Evolutionary conservation across 805 yeast genomes (phyloP).

Genomic region (Metschnikowia gruessii): DNA sequence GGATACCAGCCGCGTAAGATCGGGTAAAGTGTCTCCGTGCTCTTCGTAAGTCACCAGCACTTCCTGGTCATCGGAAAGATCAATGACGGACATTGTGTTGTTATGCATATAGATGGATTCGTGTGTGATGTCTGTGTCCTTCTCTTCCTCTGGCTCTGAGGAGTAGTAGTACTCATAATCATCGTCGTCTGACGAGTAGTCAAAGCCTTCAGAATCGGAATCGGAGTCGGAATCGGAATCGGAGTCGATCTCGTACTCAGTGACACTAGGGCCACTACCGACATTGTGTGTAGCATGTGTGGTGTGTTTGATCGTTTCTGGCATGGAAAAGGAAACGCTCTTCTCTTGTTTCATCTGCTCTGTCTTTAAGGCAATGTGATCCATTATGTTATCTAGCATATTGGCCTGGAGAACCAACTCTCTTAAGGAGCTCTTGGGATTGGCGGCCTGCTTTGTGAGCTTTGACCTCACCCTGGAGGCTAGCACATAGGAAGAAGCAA

Average conservation of each 20-base stretch:
- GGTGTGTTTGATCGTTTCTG: slow-evolving; percentile 16
- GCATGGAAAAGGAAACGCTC: slow-evolving; percentile 11
- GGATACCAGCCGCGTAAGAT: slow-evolving; percentile 16
- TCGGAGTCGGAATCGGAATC: slow-evolving; percentile 29
- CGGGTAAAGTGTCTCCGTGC: slow-evolving; percentile 17
- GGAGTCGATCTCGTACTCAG: slow-evolving; percentile 40
- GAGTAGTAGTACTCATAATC: slow-evolving; percentile 22
- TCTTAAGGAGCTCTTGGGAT: slow-evolving; percentile 55
- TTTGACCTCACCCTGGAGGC: slow-evolving; percentile 65
- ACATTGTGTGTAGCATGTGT: slow-evolving; percentile 1
- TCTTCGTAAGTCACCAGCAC: slow-evolving; percentile 17
- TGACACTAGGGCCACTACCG: slow-evolving; percentile 27
- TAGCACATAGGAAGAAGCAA: slow-evolving; percentile 55
- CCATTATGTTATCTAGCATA: slow-evolving; percentile 63
- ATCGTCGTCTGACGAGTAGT: slow-evolving; percentile 10
- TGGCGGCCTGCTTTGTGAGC: slow-evolving; percentile 59
- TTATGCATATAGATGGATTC: background rate
- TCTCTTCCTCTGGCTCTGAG: slow-evolving; percentile 29
- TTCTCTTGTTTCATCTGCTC: slow-evolving; percentile 19
- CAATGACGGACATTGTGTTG: slow-evolving; percentile 14
- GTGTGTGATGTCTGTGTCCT: slow-evolving; percentile 1
- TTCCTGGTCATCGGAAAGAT: slow-evolving; percentile 13
- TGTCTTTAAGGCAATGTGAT: slow-evolving; percentile 37
- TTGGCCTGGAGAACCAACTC: slow-evolving; percentile 68
- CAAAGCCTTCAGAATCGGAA: slow-evolving; percentile 11